phyloP scores from a whole-genome alignment of 2,329 filamentous ascomycete species.

The Emmonsiellopsis sp. region DNA sequence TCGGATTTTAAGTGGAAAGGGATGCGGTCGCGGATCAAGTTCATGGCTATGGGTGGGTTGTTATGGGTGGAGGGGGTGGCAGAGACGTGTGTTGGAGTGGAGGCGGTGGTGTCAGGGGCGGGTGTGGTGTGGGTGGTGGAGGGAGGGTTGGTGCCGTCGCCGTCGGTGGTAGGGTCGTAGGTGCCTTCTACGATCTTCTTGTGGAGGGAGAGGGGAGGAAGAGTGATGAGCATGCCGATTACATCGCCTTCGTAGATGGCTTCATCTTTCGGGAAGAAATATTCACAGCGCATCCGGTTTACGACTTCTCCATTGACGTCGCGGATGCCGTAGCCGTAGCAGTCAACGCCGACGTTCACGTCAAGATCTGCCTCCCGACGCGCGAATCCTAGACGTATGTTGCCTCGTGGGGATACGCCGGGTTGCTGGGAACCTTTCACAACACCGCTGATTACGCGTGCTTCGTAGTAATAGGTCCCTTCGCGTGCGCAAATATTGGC shows the following conservation, averaged over 20 bases:
- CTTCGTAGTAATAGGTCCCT: conserved; percentile 89
- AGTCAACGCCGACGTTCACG: conserved; percentile 69
- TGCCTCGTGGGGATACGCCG: conserved; percentile 24
- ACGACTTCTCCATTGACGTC: conserved; percentile 87
- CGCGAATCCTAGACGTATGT: conserved; percentile 41
- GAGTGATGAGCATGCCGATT: conserved; percentile 82
- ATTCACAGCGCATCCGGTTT: conserved; percentile 85
- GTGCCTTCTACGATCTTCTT: conserved; percentile 78
- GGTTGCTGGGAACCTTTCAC: conserved; percentile 18
- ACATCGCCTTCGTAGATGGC: conserved; percentile 84
- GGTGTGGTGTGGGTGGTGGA: not conserved
- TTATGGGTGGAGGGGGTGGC: not conserved
- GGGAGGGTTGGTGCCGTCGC: conserved; percentile 15
- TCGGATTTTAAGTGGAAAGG: conserved; percentile 90
- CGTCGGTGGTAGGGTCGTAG: conserved; percentile 78
- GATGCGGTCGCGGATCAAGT: conserved; percentile 89
- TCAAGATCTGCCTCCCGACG: conserved; percentile 38
- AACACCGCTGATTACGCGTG: conserved; percentile 69
- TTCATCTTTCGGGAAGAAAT: conserved; percentile 71
- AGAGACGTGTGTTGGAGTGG: conserved; percentile 22
- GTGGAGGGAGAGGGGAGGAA: conserved; percentile 77
- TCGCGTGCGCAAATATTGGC: conserved; percentile 86
- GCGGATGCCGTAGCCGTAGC: conserved; percentile 88
- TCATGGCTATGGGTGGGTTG: conserved; percentile 47
- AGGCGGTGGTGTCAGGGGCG: conserved; percentile 3